Conservation (phyloP, 257 asterid genomes). For the Penstemon davidsonii region DNA sequence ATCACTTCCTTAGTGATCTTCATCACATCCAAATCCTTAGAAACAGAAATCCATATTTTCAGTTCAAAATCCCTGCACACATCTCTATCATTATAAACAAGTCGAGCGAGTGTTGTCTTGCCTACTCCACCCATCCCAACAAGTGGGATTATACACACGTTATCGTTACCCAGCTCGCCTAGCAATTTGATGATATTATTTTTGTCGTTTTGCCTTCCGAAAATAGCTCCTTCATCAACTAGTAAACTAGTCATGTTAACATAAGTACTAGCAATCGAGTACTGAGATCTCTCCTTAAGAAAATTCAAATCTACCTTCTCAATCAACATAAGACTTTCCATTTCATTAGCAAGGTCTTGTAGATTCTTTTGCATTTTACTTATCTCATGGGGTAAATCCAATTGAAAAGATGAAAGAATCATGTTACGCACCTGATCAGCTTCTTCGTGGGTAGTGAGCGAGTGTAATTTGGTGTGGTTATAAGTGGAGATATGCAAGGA, state of each 20-base stretch:
- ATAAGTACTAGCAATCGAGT: not conserved
- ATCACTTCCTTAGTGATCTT: slow-evolving; percentile 19
- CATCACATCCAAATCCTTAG: slow-evolving; percentile 20
- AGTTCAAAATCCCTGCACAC: not conserved
- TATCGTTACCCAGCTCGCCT: too few species aligned
- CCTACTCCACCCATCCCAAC: slow-evolving; percentile 33
- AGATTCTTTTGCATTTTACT: slow-evolving; percentile 20
- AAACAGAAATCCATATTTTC: slow-evolving; percentile 26
- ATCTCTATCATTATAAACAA: not conserved
- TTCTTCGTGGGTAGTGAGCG: too few species aligned
- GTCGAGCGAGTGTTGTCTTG: slow-evolving; percentile 27
- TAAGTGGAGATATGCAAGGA: slow-evolving; percentile 20
- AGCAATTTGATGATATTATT: not conserved
- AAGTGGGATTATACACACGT: slow-evolving; percentile 22
- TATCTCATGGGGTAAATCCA: slow-evolving; percentile 25
- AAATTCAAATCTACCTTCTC: not conserved
- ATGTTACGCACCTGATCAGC: slow-evolving; percentile 20
- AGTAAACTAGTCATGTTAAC: not conserved
- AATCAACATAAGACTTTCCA: slow-evolving; percentile 15
- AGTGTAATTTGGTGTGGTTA: not conserved
- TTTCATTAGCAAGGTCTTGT: slow-evolving; percentile 26
- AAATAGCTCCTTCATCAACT: slow-evolving; percentile 15
- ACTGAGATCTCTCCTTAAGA: not conserved
- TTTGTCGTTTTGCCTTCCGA: slow-evolving; percentile 25
- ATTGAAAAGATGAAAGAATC: slow-evolving; percentile 19